Evolutionary conservation across 2,329 filamentous ascomycete species (phyloP).

Genomic region (Penicillium sp.): DNA sequence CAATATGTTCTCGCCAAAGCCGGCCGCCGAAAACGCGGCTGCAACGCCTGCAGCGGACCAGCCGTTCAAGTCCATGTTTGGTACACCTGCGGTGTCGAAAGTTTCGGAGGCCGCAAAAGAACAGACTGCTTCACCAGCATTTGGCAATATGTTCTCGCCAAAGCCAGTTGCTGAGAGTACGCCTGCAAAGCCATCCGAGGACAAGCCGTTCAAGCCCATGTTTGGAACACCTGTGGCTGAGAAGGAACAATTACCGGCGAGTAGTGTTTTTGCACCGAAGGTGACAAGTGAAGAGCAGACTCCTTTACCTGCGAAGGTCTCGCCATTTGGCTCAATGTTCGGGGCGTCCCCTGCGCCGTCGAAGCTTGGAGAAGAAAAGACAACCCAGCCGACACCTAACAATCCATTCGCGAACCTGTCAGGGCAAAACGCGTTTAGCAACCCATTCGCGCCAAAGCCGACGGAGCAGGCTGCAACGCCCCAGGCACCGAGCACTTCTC

Average conservation of each 20-base stretch:
- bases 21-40: background rate
- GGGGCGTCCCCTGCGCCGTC: constrained; percentile 10
- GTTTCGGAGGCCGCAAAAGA: background rate
- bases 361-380: background rate
- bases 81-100: constrained; percentile 2
- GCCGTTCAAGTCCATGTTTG: constrained; percentile 6
- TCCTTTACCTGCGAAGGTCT: constrained; percentile 11
- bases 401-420: constrained; percentile 9
- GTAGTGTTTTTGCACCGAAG: constrained; percentile 11
- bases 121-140: background rate
- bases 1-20: constrained; percentile 6
- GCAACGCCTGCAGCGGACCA: background rate
- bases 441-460: constrained; percentile 12
- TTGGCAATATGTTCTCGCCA: constrained; percentile 7
- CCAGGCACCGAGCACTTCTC: background rate
- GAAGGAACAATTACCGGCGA: background rate
- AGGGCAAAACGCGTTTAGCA: constrained; percentile 3
- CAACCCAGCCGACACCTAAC: background rate
- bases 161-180: constrained; percentile 3
- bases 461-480: constrained; percentile 1
- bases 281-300: background rate
- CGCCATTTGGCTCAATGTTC: constrained; percentile 29
- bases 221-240: constrained; percentile 2
- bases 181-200: background rate
- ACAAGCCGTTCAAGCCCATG: background rate